These are phyloP conservation scores for Arabidopsis arenosa DNA, from an alignment of 345 rosid species.

Conservation along the genomic window DNA sequence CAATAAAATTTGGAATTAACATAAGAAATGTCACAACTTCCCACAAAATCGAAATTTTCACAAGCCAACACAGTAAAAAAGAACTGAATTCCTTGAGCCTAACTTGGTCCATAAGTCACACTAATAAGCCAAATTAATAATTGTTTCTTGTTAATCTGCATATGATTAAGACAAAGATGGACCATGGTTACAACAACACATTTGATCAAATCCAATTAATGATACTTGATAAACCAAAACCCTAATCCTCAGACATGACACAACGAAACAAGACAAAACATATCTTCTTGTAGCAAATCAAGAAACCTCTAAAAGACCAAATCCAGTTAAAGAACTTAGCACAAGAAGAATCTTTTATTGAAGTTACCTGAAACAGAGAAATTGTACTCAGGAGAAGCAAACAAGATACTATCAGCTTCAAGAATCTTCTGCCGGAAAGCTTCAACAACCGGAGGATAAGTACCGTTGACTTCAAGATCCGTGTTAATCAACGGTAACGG, in stretches of 20 bases:
- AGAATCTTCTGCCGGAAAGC: slow-evolving; percentile 69
- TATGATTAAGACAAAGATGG: not conserved
- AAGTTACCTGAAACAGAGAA: slow-evolving; percentile 65
- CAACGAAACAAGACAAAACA: not conserved
- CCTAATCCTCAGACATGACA: not conserved
- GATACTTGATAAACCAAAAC: not conserved
- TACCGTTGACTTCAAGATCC: slow-evolving; percentile 66
- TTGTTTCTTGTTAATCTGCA: not conserved
- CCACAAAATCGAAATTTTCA: not conserved
- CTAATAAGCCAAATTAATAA: not conserved
- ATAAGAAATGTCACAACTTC: not conserved
- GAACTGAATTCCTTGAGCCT: too few relatives aligned
- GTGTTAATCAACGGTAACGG: slow-evolving; percentile 72
- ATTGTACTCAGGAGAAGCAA: slow-evolving; percentile 88
- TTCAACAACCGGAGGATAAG: slow-evolving; percentile 64
- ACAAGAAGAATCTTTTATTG: too few relatives aligned
- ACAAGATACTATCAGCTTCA: slow-evolving; percentile 66
- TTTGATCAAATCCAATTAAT: not conserved
- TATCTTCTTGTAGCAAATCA: not conserved
- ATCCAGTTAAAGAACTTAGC: not conserved
- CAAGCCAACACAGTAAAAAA: too few relatives aligned
- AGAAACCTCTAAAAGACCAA: not conserved
- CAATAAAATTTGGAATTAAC: not conserved
- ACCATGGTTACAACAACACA: not conserved
- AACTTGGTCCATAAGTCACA: not conserved